Evolutionary conservation across 192 early-diverging fungal species (phyloP).

Genomic region (Gigaspora rosea): DNA sequence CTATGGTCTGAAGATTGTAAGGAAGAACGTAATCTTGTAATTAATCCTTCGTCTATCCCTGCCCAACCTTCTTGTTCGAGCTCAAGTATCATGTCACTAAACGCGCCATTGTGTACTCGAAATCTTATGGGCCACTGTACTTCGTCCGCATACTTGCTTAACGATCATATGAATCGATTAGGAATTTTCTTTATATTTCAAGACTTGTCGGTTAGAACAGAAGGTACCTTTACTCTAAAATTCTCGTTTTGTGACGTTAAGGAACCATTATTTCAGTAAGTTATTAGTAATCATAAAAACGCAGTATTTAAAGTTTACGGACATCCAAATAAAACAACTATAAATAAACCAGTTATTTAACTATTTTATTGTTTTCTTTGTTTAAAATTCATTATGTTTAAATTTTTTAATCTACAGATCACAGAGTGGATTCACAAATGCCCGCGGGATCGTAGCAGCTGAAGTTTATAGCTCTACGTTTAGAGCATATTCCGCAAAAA

Average conservation of each 20-base stretch:
- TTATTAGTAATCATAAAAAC: background rate
- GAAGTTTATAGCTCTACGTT: constrained; percentile 65
- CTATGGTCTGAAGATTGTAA: background rate
- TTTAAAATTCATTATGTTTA: too few species aligned
- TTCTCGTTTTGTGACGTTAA: constrained; percentile 69
- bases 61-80: constrained; percentile 7
- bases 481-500: constrained; percentile 72
- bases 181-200: constrained; percentile 82
- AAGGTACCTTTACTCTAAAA: constrained; percentile 69
- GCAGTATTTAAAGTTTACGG: too few species aligned
- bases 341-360: too few species aligned
- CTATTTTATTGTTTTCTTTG: too few species aligned
- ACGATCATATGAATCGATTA: constrained; percentile 61
- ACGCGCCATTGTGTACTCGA: constrained; percentile 44
- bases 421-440: background rate
- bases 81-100: constrained; percentile 17
- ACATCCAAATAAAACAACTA: too few species aligned
- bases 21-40: constrained; percentile 24
- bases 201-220: constrained; percentile 74
- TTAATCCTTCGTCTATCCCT: constrained; percentile 42
- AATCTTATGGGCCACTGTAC: constrained; percentile 73
- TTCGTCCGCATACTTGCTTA: constrained; percentile 67
- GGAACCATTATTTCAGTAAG: constrained; percentile 53
- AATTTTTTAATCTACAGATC: constrained; percentile 15
- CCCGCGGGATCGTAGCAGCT: constrained; percentile 47